phyloP scores from a whole-genome alignment of 257 asterid genomes.

The Datura wrightii region DNA sequence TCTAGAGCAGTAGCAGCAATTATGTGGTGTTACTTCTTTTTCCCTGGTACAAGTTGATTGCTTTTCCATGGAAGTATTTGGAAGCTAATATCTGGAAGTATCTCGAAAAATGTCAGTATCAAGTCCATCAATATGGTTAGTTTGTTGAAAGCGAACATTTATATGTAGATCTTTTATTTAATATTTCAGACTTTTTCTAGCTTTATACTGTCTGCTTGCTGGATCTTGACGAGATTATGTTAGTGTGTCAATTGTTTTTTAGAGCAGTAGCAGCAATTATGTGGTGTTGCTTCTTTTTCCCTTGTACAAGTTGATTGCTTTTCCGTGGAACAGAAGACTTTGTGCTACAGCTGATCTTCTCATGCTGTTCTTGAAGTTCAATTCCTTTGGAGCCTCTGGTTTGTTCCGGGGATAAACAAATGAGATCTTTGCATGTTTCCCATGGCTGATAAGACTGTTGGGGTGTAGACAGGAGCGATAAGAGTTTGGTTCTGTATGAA shows the following conservation, averaged over 20 bases:
- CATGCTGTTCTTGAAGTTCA: constrained; percentile 2
- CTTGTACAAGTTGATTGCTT: neutral
- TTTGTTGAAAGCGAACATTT: constrained; percentile 16
- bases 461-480: neutral
- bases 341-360: constrained; percentile 24
- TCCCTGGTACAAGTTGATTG: neutral
- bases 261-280: neutral
- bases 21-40: neutral
- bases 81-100: neutral
- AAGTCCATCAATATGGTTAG: neutral
- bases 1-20: neutral
- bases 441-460: neutral
- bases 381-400: neutral
- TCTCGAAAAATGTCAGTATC: neutral
- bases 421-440: neutral
- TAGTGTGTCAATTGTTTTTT: neutral
- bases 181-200: neutral
- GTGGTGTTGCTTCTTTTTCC: neutral
- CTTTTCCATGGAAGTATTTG: neutral
- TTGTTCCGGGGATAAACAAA: constrained; percentile 15
- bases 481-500: neutral
- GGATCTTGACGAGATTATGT: neutral
- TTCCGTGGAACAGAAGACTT: neutral
- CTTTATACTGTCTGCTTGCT: neutral
- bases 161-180: neutral